phyloP scores from a whole-genome alignment of 306 rosid species.

The Delonix regia region DNA sequence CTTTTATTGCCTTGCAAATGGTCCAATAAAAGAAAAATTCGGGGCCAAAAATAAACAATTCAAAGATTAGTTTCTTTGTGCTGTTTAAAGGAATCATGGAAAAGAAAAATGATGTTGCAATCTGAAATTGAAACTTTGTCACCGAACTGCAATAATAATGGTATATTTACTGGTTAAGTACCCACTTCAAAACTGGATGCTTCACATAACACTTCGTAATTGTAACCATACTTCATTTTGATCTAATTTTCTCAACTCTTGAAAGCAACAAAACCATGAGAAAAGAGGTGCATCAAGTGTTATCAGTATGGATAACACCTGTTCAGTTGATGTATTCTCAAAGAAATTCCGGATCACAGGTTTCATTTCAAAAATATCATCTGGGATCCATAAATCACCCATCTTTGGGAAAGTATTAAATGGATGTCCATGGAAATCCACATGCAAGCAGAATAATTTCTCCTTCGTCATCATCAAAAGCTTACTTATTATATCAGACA shows the following conservation, averaged over 20 bases:
- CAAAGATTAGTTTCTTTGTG: constrained; percentile 4
- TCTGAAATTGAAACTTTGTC: neutral
- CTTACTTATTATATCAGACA: neutral
- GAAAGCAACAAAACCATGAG: neutral
- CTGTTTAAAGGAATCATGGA: neutral
- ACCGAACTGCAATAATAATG: neutral
- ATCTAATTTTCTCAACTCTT: constrained; percentile 15
- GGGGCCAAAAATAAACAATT: neutral
- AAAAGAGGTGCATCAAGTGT: constrained; percentile 15
- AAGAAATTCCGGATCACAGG: constrained; percentile 81
- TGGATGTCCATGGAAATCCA: constrained; percentile 56
- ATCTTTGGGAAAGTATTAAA: constrained; percentile 76
- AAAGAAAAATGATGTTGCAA: neutral
- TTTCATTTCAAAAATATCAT: constrained; percentile 58
- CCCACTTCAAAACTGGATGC: neutral
- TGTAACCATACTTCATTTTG: constrained; percentile 16
- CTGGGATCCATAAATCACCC: constrained; percentile 81
- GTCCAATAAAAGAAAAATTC: constrained; percentile 11
- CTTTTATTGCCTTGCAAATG: neutral
- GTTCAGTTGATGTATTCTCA: constrained; percentile 82
- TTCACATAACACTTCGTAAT: neutral
- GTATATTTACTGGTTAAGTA: neutral
- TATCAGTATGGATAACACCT: constrained; percentile 49
- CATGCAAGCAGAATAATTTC: constrained; percentile 13
- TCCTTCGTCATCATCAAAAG: neutral